Evolutionary conservation across 2,329 filamentous ascomycete genomes (phyloP).

Genomic region (Grosmannia huntii): DNA sequence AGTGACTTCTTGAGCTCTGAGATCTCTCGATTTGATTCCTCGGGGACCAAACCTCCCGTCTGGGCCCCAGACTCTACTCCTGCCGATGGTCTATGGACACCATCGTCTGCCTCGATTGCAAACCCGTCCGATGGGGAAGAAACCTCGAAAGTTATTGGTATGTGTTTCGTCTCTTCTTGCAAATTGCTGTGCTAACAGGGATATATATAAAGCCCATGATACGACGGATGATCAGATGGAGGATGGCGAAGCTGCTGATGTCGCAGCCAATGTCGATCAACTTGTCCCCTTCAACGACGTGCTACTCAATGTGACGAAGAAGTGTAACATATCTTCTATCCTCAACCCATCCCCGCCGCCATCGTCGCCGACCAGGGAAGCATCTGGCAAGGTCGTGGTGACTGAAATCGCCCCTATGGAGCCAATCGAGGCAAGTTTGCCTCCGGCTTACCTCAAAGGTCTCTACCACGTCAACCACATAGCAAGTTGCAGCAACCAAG

Average conservation of each 20-base stretch:
- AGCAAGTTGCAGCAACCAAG: not conserved
- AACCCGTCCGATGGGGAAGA: not conserved
- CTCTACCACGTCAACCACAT: not conserved
- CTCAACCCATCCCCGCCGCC: conserved; percentile 10
- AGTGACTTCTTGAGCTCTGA: not conserved
- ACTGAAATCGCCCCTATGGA: not conserved
- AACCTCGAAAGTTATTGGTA: not conserved
- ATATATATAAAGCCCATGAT: not conserved
- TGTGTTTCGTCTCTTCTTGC: no score
- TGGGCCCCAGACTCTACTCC: not conserved
- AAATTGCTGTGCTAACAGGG: not conserved
- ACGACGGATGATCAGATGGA: not conserved
- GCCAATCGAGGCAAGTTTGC: not conserved
- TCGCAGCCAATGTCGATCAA: no score
- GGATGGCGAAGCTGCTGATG: not conserved
- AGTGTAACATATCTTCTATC: conserved; percentile 10
- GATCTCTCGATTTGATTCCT: not conserved
- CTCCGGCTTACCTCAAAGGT: not conserved
- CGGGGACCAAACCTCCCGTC: not conserved
- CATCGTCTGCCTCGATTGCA: not conserved
- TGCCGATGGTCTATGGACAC: not conserved
- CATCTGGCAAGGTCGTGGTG: not conserved
- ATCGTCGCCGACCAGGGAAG: not conserved
- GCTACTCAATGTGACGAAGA: not conserved
- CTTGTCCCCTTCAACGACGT: not conserved